Evolutionary conservation across 352 stramenopile genomes (phyloP).

Genomic region (Phytopythium montanum): DNA sequence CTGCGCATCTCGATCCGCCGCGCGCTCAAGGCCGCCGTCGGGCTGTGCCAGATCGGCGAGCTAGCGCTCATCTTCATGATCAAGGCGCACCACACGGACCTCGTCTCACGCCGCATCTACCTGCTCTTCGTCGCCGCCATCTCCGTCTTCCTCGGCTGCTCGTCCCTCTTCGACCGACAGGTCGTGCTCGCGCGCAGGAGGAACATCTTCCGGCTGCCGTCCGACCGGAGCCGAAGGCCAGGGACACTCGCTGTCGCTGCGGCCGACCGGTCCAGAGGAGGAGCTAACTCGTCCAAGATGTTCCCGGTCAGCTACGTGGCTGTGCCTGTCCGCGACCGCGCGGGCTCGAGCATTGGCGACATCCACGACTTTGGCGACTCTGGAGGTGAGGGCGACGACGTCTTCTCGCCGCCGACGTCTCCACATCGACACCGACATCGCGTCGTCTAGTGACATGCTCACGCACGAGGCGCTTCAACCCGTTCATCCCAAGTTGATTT

Average conservation of each 20-base stretch:
- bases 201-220: conserved; percentile 54
- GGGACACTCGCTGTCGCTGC: conserved; percentile 9
- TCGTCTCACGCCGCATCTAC: conserved; percentile 80
- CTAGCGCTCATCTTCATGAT: conserved; percentile 90
- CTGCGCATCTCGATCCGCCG: conserved; percentile 73
- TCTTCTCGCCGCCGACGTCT: conserved; percentile 22
- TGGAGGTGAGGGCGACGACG: conserved; percentile 17
- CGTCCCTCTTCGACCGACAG: conserved; percentile 72
- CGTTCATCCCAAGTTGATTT: not conserved
- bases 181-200: conserved; percentile 61
- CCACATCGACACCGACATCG: conserved; percentile 19
- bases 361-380: conserved; percentile 19
- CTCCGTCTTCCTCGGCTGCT: conserved; percentile 78
- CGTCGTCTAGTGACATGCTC: not conserved
- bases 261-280: conserved; percentile 12
- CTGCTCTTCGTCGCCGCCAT: conserved; percentile 80
- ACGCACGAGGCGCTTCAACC: not conserved
- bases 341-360: conserved; percentile 22
- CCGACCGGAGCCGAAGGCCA: conserved; percentile 19
- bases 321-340: conserved; percentile 8
- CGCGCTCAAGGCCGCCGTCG: conserved; percentile 65
- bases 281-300: conserved; percentile 12
- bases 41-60: conserved; percentile 82
- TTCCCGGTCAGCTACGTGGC: conserved; percentile 9
- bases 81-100: conserved; percentile 80